Evolutionary conservation across 2,329 filamentous ascomycete genomes (phyloP), one percentile per base, ranked within the genome.

Genomic region (Ophiosphaerella herpotricha): DNA sequence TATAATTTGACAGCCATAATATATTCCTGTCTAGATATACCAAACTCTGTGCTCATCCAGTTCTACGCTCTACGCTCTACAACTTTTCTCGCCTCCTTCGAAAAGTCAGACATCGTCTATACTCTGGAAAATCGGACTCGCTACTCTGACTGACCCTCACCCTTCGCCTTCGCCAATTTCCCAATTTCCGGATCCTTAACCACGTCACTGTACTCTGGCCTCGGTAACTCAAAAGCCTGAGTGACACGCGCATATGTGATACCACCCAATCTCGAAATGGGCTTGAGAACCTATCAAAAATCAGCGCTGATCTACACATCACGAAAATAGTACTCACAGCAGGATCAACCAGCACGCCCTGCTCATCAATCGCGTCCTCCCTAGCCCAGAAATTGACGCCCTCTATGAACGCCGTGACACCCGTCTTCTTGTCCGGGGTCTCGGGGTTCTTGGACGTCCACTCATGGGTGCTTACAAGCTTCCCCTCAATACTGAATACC

Each of bases 321-420:
- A 26, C n/a, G 13, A 47, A 48, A 24, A 40, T 12, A 8, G 9
- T 1, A 76, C 82, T 75, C 68, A 87, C 84, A 44, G 76, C 81
- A 9, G 90, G 84, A 71, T 95, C 89, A 49, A 97, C 79, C 36
- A 90, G 63, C 58, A 85, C 90, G 66, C 79, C 82, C 7, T 91
- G 86, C 67, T 89, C 84, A 62, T 96, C 90, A 53, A 96, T 77
- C 2, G 91, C 91, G 75, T 97, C 93, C 70, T 95, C 90, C 45
- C 92, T 78, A 2, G 86, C 91, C 91, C 92, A 97, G 68, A 97
- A 96, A 24, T 87, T 81, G 31, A 89, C 86, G 0, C 91, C 93
- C 75, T 97, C 91, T 11, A 97, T 79, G 31, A 96, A 82, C 1
- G 83, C 88, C 55, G 96, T 67, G 4, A 88, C 86, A 1, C 87